A percentile compares a stretch with the other conserved stretches of the same genome.
These are phyloP conservation scores for Dispira simplex DNA, from an alignment of 192 early-diverging fungal genomes.

Conservation along the genomic window DNA sequence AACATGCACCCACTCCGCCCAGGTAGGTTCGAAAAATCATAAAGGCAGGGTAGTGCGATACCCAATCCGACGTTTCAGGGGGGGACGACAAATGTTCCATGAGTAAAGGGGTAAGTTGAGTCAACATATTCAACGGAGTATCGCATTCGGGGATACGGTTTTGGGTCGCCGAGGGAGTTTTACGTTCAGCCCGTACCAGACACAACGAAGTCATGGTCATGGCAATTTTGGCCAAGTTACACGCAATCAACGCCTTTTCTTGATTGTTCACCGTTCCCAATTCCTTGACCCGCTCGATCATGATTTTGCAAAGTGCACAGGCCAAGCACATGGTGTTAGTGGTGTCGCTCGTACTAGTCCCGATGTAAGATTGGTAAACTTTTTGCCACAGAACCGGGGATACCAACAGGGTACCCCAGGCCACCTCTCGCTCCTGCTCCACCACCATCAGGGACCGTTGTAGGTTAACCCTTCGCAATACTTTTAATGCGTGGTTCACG, in stretches of 20 bases:
- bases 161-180: not conserved
- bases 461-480: not conserved
- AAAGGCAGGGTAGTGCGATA: no score
- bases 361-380: not conserved
- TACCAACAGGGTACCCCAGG: conserved; percentile 4
- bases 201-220: conserved; percentile 5
- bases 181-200: not conserved
- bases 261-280: not conserved
- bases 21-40: conserved; percentile 2
- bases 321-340: not conserved
- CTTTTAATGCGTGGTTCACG: not conserved
- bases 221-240: not conserved
- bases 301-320: not conserved
- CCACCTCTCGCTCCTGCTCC: conserved; percentile 4
- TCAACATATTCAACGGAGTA: not conserved
- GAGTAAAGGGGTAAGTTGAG: not conserved
- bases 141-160: not conserved
- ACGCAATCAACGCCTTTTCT: not conserved
- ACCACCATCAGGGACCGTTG: not conserved
- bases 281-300: not conserved
- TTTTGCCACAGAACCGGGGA: not conserved
- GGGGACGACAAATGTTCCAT: not conserved
- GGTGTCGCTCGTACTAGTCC: not conserved
- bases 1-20: not conserved
- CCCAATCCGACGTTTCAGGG: not conserved